Percentiles rank a stretch among this genome's conserved stretches.
phyloP scores from a whole-genome alignment of 2,329 filamentous ascomycete species.

The Pseudogymnoascus sp. region DNA sequence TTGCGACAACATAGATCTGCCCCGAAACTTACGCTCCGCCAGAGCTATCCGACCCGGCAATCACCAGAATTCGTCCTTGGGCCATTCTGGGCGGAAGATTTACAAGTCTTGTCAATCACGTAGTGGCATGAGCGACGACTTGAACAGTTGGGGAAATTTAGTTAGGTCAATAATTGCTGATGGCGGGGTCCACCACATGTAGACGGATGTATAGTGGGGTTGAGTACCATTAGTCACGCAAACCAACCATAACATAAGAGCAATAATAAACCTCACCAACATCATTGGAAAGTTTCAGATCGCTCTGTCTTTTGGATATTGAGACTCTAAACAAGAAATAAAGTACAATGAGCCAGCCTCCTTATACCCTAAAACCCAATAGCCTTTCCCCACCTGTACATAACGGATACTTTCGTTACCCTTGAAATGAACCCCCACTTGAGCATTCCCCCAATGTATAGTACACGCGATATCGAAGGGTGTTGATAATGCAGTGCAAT shows the following conservation, averaged over 20 bases:
- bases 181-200: background rate
- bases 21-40: slow-evolving; percentile 60
- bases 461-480: background rate
- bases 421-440: background rate
- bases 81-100: slow-evolving; percentile 21
- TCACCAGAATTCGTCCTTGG: slow-evolving; percentile 54
- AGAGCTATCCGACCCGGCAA: slow-evolving; percentile 69
- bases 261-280: background rate
- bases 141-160: slow-evolving; percentile 1
- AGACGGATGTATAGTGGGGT: slow-evolving; percentile 10
- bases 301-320: background rate
- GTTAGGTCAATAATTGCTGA: background rate
- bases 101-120: background rate
- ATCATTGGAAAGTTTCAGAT: background rate
- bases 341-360: background rate
- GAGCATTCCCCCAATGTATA: background rate
- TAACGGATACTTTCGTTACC: background rate
- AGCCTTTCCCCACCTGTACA: background rate
- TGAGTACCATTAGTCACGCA: background rate
- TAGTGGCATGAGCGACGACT: slow-evolving; percentile 1
- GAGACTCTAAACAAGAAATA: background rate
- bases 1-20: slow-evolving; percentile 13
- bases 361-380: background rate
- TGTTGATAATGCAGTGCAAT: background rate
- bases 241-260: background rate